phyloP scores from a whole-genome alignment of 148 eudicot species.

The Mesembryanthemum crystallinum region DNA sequence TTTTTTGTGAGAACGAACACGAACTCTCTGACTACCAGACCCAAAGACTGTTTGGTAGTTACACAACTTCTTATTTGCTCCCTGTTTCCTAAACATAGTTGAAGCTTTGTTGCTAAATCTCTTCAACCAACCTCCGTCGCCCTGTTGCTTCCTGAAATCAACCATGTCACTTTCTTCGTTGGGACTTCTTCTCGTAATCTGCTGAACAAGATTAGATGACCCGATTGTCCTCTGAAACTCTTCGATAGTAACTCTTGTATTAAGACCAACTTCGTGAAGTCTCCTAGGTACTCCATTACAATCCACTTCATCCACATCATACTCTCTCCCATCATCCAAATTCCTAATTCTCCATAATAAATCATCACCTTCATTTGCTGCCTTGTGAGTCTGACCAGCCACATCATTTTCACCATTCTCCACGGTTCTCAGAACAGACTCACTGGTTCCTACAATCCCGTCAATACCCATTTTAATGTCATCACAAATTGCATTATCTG shows the following conservation, averaged over 20 bases:
- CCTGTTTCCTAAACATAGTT: slow-evolving; percentile 29
- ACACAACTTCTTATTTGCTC: slow-evolving; percentile 24
- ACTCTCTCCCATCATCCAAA: slow-evolving; percentile 37
- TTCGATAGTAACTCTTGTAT: slow-evolving; percentile 29
- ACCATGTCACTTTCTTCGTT: slow-evolving; percentile 17
- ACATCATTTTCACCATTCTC: slow-evolving; percentile 26
- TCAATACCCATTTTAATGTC: slow-evolving; percentile 8
- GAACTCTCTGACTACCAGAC: slow-evolving; percentile 38
- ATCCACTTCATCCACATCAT: slow-evolving; percentile 25
- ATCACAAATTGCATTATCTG: slow-evolving; percentile 19
- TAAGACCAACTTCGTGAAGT: slow-evolving; percentile 32
- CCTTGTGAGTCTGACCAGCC: slow-evolving; percentile 19
- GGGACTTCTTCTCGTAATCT: slow-evolving; percentile 21
- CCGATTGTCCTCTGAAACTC: slow-evolving; percentile 31
- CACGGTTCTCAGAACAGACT: slow-evolving; percentile 11
- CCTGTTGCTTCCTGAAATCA: slow-evolving; percentile 29
- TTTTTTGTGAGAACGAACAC: slow-evolving; percentile 48
- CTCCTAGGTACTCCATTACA: slow-evolving; percentile 26
- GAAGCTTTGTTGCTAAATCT: slow-evolving; percentile 38
- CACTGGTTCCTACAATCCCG: slow-evolving; percentile 24
- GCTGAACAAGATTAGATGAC: slow-evolving; percentile 34
- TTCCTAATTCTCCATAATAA: slow-evolving; percentile 24
- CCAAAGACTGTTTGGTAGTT: slow-evolving; percentile 22
- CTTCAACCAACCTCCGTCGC: slow-evolving; percentile 44
- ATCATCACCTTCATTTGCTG: slow-evolving; percentile 23